phyloP scores from a whole-genome alignment of 1,284 basidiomycete species.

The Trichosporon ovoides region DNA sequence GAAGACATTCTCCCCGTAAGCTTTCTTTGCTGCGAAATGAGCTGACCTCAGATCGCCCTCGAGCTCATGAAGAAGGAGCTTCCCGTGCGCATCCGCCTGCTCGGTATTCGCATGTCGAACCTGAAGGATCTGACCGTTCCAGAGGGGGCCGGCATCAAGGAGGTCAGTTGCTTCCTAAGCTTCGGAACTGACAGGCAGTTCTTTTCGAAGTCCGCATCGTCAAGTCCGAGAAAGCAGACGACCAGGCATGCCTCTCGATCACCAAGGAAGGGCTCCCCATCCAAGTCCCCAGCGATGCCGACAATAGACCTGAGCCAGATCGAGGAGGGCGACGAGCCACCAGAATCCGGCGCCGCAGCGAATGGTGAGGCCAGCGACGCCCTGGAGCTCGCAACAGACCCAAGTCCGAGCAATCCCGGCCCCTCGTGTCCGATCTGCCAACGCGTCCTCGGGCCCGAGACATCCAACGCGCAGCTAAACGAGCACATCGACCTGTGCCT shows the following conservation, averaged over 20 bases:
- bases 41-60: conserved; percentile 60
- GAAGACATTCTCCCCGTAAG: conserved; percentile 70
- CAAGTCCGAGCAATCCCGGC: conserved; percentile 17
- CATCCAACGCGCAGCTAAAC: conserved; percentile 42
- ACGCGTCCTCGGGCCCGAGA: conserved; percentile 26
- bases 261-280: not conserved
- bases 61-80: conserved; percentile 74
- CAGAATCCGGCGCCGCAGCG: not conserved
- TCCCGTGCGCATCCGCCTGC: conserved; percentile 68
- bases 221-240: conserved; percentile 16
- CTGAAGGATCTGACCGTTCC: conserved; percentile 63
- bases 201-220: conserved; percentile 15
- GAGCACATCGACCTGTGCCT: conserved; percentile 47
- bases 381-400: conserved; percentile 12
- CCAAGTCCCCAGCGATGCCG: not conserved
- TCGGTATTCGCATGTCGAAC: conserved; percentile 76
- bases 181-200: conserved; percentile 29
- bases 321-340: conserved; percentile 18
- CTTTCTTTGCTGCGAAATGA: no score
- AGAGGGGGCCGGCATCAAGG: conserved; percentile 38
- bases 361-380: not conserved
- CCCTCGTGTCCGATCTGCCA: conserved; percentile 43
- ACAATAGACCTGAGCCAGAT: conserved; percentile 11
- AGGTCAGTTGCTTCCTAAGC: conserved; percentile 19
- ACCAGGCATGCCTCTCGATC: not conserved